Base-by-base conservation (phyloP, 805 yeast genomes). In the Yarrowia deformans region DNA sequence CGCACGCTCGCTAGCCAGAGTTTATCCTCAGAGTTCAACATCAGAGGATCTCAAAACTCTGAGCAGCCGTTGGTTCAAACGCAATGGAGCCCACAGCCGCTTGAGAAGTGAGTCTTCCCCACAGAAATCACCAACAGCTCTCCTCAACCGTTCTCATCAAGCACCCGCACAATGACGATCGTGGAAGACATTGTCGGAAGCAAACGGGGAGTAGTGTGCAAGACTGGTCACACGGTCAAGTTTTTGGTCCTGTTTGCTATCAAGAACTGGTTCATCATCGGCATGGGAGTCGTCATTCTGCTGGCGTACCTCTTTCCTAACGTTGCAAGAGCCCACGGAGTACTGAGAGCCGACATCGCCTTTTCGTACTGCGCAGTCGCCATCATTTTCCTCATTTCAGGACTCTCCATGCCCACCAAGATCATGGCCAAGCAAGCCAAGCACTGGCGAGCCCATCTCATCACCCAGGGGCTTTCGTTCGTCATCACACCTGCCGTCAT, bases 361-460 rank as follows among this genome's bases (percentile, higher is more conserved):
- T 90, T 93, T 42, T 89, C 89, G 12, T 93, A 92, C 76, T 92
- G 93, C 46, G 96, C 96, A 0, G 97, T 92, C n/a, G 97, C 96
- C 0, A 79, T 90, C 54, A 93, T 93, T 70, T 92, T 93, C 79
- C 80, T 93, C 48, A 87, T 91, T 42, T 88, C 93, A 60, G 97
- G 97, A 0, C 78, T 92, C 29, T 86, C 91, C 40, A 92, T 92
- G 88, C 82, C 87, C 60, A 86, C 95, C 0, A 82, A 79, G 49
- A 85, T 85, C 43, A 80, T 93, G 67, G 69, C 86, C 76, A 79
- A 78, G 23, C 90, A 90, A 77, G 81, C 89, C 79, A 79, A 83
- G 0, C 85, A 91, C 74, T 91, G 95, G 95, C 82, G 97, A 73
- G 95, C 94, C 0, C 97, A 93, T 78, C 70, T 88, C 37, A 85